A percentile compares a stretch with the other conserved stretches of the same genome.
These are phyloP conservation scores for Solanum hybrid DNA, from an alignment of 305 asterid genomes.

Conservation along the genomic window DNA sequence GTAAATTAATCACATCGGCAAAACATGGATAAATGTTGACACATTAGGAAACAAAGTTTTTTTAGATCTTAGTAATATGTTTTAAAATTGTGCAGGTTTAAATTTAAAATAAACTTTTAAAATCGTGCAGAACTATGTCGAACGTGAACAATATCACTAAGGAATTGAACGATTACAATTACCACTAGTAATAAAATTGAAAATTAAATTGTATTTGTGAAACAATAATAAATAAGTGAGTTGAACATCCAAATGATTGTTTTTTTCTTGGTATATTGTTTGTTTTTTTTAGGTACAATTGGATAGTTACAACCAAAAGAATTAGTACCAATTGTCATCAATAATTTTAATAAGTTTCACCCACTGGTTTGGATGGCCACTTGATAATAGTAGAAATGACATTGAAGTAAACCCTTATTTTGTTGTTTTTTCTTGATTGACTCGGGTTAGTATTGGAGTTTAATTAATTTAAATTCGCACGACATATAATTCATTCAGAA, in stretches of 20 bases:
- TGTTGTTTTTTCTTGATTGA: not conserved
- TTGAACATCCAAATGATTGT: not conserved
- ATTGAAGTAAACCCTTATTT: not conserved
- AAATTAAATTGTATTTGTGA: not conserved
- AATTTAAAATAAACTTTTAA: not conserved
- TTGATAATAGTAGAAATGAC: not conserved
- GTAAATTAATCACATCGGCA: not conserved
- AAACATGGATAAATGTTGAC: not conserved
- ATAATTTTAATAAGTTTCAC: not conserved
- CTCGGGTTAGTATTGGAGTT: not conserved
- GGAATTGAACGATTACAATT: no score
- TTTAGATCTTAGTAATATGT: not conserved
- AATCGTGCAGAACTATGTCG: not conserved
- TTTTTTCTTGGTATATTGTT: not conserved
- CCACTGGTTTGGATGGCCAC: not conserved
- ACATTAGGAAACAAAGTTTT: not conserved
- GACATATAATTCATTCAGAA: not conserved
- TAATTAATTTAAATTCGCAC: not conserved
- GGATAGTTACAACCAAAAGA: not conserved
- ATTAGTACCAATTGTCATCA: not conserved
- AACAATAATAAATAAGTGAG: not conserved
- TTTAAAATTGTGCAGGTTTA: not conserved
- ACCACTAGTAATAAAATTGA: not conserved
- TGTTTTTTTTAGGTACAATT: not conserved
- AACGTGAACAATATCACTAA: no score